These are phyloP conservation scores for Oidiodendron maius DNA, from an alignment of 495 filamentous ascomycete species.

Conservation along the genomic window DNA sequence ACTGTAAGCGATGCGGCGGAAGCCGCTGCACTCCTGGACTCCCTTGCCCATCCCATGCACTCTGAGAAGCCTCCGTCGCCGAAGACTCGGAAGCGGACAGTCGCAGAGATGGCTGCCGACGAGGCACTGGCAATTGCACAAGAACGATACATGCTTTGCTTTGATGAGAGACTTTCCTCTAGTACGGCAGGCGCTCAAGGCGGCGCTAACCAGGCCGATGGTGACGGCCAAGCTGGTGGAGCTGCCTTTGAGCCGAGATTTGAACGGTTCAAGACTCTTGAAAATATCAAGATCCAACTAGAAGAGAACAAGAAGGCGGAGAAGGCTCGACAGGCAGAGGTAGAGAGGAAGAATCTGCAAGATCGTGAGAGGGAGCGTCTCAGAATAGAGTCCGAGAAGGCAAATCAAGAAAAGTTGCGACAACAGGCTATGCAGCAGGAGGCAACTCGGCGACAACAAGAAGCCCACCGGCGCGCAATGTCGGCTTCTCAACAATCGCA, in stretches of 20 bases:
- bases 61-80: slow-evolving; percentile 68
- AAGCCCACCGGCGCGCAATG: slow-evolving; percentile 22
- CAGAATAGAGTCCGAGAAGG: slow-evolving; percentile 30
- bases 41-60: slow-evolving; percentile 70
- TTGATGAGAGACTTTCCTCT: slow-evolving; percentile 75
- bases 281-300: slow-evolving; percentile 72
- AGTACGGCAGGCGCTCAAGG: slow-evolving; percentile 46
- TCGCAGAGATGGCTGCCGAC: slow-evolving; percentile 89
- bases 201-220: slow-evolving; percentile 55
- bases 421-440: slow-evolving; percentile 18
- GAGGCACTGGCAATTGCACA: slow-evolving; percentile 84
- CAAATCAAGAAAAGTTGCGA: slow-evolving; percentile 25
- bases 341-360: slow-evolving; percentile 54
- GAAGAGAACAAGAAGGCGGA: slow-evolving; percentile 65
- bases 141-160: slow-evolving; percentile 86
- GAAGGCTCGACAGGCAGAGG: slow-evolving; percentile 53
- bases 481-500: slow-evolving; percentile 16
- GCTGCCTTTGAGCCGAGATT: slow-evolving; percentile 78
- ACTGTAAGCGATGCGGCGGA: slow-evolving; percentile 63
- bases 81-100: slow-evolving; percentile 86
- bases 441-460: slow-evolving; percentile 26
- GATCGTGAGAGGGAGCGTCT: slow-evolving; percentile 40
- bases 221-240: slow-evolving; percentile 66
- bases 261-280: slow-evolving; percentile 83
- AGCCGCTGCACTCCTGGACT: slow-evolving; percentile 59